Conservation (phyloP, 257 asterid species). For the Coffea eugenioides region DNA sequence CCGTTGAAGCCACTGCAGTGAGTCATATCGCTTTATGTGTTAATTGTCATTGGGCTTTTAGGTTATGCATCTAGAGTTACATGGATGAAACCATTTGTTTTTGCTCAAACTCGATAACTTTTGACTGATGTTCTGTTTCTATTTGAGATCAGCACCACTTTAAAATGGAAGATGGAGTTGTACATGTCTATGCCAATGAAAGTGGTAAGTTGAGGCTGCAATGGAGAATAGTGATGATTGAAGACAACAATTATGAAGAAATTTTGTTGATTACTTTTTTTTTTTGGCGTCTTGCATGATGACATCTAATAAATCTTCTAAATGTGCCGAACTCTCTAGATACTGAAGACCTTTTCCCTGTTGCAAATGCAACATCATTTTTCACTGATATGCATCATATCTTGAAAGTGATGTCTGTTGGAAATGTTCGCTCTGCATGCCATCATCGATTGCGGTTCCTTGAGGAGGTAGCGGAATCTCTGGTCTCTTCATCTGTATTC, state of each 20-base stretch:
- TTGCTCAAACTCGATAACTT: slow-evolving; percentile 11
- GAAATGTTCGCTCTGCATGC: slow-evolving; percentile 81
- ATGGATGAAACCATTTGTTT: slow-evolving; percentile 17
- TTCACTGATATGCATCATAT: slow-evolving; percentile 89
- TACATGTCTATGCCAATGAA: slow-evolving; percentile 72
- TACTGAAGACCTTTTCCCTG: slow-evolving; percentile 78
- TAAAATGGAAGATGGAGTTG: slow-evolving; percentile 91
- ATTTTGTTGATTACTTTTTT: background rate
- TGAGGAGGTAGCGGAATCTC: slow-evolving; percentile 61
- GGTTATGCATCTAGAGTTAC: slow-evolving; percentile 14
- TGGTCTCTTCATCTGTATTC: background rate
- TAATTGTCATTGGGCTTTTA: slow-evolving; percentile 1
- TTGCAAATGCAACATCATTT: slow-evolving; percentile 74
- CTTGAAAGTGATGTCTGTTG: slow-evolving; percentile 73
- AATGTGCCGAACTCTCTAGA: slow-evolving; percentile 33
- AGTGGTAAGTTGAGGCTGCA: slow-evolving; percentile 44
- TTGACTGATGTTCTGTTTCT: slow-evolving; percentile 18
- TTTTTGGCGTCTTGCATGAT: slow-evolving; percentile 2
- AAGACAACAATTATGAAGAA: background rate
- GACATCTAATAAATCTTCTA: background rate
- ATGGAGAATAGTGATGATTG: background rate
- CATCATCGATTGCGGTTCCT: slow-evolving; percentile 81
- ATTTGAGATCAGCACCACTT: slow-evolving; percentile 61
- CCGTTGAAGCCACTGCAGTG: slow-evolving; percentile 75
- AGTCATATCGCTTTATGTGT: slow-evolving; percentile 33